Evolutionary conservation across 2,329 filamentous ascomycete genomes (phyloP), one percentile per base, ranked within the genome.

Genomic region (Amauroascus verrucosus): DNA sequence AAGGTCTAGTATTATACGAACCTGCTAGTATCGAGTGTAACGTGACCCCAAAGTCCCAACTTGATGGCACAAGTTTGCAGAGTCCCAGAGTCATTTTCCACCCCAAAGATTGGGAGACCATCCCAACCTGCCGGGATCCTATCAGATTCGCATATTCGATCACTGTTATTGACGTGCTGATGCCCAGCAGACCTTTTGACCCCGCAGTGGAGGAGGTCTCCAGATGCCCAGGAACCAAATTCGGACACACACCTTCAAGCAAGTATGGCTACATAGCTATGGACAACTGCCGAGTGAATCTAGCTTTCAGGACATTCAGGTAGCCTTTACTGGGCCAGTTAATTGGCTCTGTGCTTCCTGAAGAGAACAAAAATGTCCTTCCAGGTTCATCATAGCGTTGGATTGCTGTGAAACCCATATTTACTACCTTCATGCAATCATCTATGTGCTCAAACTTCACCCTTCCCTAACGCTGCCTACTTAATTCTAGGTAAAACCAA

Each of bases 71-170:
- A 28, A n/a, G 28, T 48, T 22, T 48, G 32, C 20, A 26, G 33
- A 28, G 13, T 16, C 38, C 20, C 32, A 35, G 46, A 32, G 33
- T 33, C 33, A 24, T 48, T 48, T n/a, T 48, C 35, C 33, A 48
- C 46, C 35, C 32, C 18, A 28, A 37, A 35, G 11, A 5, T 26
- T 6, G n/a, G 14, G 33, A 48, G 46, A 6, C 46, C 16, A 48
- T 48, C 33, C 46, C 46, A 38, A 18, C 33, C 32, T 48, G 33
- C 28, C 28, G 46, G 46, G 28, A 38, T 48, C 46, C 46, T 48
- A 48, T 48, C 46, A 48, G 46, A 48, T 48, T 38, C 14, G 44
- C 20, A 38, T 26, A 26, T 16, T 18, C n/a, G n/a, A 28, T 18
- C 33, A 18, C 8, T 13, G 32, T 18, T 8, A 7, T 38, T 38